A percentile compares a stretch with the other conserved stretches of the same genome.
Conservation (phyloP, 2,329 filamentous ascomycete genomes). For the Akanthomyces lecanii region DNA sequence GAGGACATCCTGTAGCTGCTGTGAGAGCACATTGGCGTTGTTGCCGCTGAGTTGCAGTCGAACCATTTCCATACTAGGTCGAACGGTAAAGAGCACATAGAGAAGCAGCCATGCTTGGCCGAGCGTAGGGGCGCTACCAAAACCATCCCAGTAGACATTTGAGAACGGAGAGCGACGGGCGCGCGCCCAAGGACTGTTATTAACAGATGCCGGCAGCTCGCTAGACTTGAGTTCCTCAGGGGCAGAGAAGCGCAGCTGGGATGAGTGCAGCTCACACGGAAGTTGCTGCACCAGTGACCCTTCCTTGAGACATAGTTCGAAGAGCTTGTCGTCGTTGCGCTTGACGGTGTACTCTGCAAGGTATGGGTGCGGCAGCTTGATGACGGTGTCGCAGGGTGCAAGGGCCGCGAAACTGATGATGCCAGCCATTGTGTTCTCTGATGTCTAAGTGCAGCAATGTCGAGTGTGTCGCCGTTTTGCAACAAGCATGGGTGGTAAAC, state of each 20-base stretch:
- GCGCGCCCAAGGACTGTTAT: constrained; percentile 55
- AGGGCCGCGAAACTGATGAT: constrained; percentile 26
- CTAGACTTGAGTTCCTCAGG: constrained; percentile 45
- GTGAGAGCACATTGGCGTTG: constrained; percentile 31
- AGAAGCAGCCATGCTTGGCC: constrained; percentile 51
- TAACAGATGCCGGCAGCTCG: constrained; percentile 45
- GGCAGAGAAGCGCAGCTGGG: constrained; percentile 41
- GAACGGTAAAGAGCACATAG: constrained; percentile 49
- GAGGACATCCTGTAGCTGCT: constrained; percentile 43
- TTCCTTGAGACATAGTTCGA: constrained; percentile 33
- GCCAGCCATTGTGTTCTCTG: constrained; percentile 22
- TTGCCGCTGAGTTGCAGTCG: constrained; percentile 43
- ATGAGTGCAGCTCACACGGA: constrained; percentile 30
- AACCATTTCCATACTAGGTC: constrained; percentile 44
- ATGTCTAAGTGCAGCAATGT: not conserved
- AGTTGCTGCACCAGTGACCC: constrained; percentile 26
- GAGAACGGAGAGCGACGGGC: constrained; percentile 49
- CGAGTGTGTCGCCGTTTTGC: not conserved
- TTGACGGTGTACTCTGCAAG: constrained; percentile 41
- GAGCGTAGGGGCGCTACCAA: constrained; percentile 35
- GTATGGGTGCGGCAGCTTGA: constrained; percentile 49
- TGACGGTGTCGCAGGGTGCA: constrained; percentile 34
- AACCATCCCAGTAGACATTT: constrained; percentile 40
- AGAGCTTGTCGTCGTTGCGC: constrained; percentile 28
- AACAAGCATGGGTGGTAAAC: not conserved